phyloP scores from a whole-genome alignment of 73 alveolate genomes.

The Stentor roeselii region DNA sequence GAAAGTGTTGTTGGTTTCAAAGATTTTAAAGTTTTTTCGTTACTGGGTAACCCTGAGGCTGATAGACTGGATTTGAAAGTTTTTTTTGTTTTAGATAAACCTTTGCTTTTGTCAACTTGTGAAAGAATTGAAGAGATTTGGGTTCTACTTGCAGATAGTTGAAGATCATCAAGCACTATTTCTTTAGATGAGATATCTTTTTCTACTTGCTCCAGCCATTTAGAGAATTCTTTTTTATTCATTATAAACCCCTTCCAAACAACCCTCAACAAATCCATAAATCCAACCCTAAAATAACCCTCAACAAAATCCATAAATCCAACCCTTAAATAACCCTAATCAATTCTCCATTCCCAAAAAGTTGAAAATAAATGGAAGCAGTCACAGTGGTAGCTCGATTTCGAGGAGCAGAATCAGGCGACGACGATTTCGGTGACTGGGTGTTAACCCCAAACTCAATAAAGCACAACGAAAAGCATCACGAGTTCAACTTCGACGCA shows the following conservation, averaged over 20 bases:
- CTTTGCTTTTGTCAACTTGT: not conserved
- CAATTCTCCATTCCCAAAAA: no score
- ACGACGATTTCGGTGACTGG: conserved; percentile 16
- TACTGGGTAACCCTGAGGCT: not conserved
- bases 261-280: no score
- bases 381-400: conserved; percentile 22
- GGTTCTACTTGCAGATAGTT: not conserved
- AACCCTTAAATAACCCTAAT: no score
- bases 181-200: not conserved
- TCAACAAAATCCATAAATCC: no score
- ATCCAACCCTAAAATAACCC: no score
- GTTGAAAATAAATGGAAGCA: conserved; percentile 21
- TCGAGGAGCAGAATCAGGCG: conserved; percentile 30
- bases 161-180: not conserved
- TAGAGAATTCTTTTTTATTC: not conserved
- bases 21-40: not conserved
- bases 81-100: not conserved
- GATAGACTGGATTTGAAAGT: not conserved
- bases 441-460: not conserved
- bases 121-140: not conserved
- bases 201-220: not conserved
- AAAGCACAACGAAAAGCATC: conserved; percentile 8
- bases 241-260: no score
- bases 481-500: conserved; percentile 7
- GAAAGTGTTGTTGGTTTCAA: no score